These are phyloP conservation scores for Phanerodontia chrysosporium DNA, from an alignment of 768 basidiomycete species.

Conservation along the genomic window DNA sequence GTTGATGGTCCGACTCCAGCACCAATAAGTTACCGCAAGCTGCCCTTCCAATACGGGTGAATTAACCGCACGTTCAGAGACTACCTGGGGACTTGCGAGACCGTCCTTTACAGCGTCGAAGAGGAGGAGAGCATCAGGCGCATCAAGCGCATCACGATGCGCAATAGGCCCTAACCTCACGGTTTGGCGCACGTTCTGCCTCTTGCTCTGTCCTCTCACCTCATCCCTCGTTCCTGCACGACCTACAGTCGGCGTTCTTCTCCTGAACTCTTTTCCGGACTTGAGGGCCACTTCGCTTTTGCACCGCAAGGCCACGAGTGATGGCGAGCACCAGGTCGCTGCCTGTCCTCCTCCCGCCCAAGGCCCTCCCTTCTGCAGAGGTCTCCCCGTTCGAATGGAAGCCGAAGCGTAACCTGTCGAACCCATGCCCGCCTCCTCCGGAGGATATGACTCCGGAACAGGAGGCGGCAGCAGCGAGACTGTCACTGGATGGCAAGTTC, in stretches of 20 bases:
- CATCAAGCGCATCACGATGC: too few relatives aligned
- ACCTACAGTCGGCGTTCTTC: not conserved
- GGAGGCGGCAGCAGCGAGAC: slow-evolving; percentile 70
- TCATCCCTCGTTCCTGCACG: not conserved
- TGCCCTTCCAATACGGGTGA: too few relatives aligned
- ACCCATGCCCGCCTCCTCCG: slow-evolving; percentile 74
- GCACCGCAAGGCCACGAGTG: too few relatives aligned
- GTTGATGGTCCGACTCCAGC: too few relatives aligned
- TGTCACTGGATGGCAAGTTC: slow-evolving; percentile 74
- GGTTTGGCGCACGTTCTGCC: not conserved
- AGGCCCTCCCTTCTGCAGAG: slow-evolving; percentile 29
- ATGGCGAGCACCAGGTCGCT: slow-evolving; percentile 25
- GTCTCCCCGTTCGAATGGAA: slow-evolving; percentile 64
- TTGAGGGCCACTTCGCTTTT: too few relatives aligned
- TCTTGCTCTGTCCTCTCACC: not conserved
- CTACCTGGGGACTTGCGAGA: too few relatives aligned
- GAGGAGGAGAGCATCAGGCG: too few relatives aligned
- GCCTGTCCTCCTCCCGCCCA: slow-evolving; percentile 54
- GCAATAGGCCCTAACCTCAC: not conserved
- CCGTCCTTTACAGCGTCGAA: too few relatives aligned
- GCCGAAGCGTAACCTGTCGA: slow-evolving; percentile 62
- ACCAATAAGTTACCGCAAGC: too few relatives aligned
- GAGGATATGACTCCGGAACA: slow-evolving; percentile 72
- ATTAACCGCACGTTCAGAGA: too few relatives aligned
- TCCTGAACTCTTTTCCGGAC: too few relatives aligned